Evolutionary conservation across 768 basidiomycete genomes (phyloP).

Genomic region (Ephemerocybe angulata): DNA sequence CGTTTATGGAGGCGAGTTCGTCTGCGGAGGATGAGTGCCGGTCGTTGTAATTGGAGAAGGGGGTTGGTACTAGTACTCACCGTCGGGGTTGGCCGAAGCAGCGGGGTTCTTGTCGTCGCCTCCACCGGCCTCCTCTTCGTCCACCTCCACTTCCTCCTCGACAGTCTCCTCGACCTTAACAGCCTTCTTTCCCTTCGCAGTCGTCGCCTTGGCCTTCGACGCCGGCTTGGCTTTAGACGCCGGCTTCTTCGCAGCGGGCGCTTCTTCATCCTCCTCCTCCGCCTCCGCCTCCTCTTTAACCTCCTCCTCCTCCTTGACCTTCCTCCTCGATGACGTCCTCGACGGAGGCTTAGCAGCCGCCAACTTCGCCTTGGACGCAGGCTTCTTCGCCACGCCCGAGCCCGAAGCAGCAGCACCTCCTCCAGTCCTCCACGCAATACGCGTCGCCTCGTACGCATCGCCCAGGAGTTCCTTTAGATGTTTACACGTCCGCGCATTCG

Average conservation of each 20-base stretch:
- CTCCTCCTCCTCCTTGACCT: constrained; percentile 4
- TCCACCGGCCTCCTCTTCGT: constrained; percentile 9
- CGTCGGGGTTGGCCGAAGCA: background rate
- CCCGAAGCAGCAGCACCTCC: constrained; percentile 8
- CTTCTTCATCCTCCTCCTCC: constrained; percentile 14
- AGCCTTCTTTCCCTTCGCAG: background rate
- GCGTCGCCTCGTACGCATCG: constrained; percentile 37
- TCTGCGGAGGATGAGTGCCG: constrained; percentile 17
- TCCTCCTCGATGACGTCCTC: constrained; percentile 8
- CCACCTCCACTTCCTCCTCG: background rate
- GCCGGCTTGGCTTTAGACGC: background rate
- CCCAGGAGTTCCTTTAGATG: constrained; percentile 40
- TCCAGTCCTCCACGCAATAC: constrained; percentile 27
- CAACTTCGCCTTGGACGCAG: constrained; percentile 10
- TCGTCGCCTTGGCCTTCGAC: background rate
- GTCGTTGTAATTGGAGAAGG: background rate
- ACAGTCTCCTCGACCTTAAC: constrained; percentile 12
- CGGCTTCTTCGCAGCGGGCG: constrained; percentile 15
- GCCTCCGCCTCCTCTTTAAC: constrained; percentile 21
- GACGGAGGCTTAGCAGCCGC: constrained; percentile 9
- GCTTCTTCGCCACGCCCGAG: background rate
- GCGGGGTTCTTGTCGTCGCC: background rate
- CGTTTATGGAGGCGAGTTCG: constrained; percentile 34
- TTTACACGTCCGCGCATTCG: constrained; percentile 43
- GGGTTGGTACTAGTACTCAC: background rate